Evolutionary conservation across 106 monocot species (phyloP).

Genomic region (Chionographis japonica): DNA sequence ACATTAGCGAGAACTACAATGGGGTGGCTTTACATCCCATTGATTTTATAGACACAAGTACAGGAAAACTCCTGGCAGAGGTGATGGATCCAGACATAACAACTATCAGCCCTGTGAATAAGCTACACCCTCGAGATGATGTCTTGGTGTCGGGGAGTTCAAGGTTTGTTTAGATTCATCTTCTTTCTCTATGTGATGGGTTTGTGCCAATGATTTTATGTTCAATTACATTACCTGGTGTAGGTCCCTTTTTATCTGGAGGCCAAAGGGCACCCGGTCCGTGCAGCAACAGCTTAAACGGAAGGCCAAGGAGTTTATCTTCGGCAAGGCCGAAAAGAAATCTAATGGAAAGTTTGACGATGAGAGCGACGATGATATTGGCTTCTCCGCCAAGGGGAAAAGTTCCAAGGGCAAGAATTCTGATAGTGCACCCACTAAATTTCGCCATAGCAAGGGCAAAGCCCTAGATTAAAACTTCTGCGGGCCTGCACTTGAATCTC

Average conservation of each 20-base stretch:
- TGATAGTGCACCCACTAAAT: slow-evolving; percentile 8
- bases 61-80: slow-evolving; percentile 79
- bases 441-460: slow-evolving; percentile 12
- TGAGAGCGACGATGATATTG: slow-evolving; percentile 40
- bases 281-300: slow-evolving; percentile 8
- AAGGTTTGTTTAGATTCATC: slow-evolving; percentile 36
- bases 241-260: slow-evolving; percentile 73
- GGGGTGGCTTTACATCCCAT: slow-evolving; percentile 91
- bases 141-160: slow-evolving; percentile 87
- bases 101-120: slow-evolving; percentile 90
- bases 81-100: slow-evolving; percentile 77
- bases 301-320: slow-evolving; percentile 38
- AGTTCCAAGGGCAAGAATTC: slow-evolving; percentile 30
- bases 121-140: slow-evolving; percentile 85
- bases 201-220: too few species aligned
- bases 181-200: not conserved
- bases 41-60: slow-evolving; percentile 80
- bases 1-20: slow-evolving; percentile 92
- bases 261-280: slow-evolving; percentile 24
- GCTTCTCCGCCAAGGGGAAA: slow-evolving; percentile 26
- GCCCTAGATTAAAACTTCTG: too few species aligned
- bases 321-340: slow-evolving; percentile 37
- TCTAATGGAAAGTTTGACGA: slow-evolving; percentile 27
- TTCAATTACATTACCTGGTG: not conserved
- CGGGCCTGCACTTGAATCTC: too few species aligned